A percentile compares a stretch with the other conserved stretches of the same genome.
These are phyloP conservation scores for Mucor racemosus DNA, from an alignment of 371 early-diverging fungal species.

Conservation along the genomic window DNA sequence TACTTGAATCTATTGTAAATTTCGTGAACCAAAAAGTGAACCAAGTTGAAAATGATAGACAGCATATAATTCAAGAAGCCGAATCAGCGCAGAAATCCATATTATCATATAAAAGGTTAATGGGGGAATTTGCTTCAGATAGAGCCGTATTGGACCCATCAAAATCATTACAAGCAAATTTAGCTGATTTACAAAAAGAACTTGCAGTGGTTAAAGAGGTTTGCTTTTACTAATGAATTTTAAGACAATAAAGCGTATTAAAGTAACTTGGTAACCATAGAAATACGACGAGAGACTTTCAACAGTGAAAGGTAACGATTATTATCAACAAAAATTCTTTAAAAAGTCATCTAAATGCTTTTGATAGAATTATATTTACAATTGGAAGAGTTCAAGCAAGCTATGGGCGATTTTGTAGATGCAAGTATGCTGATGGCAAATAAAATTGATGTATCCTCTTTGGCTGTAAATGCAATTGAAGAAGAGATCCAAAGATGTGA, in stretches of 20 bases:
- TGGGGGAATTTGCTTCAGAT: slow-evolving; percentile 29
- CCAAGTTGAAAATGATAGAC: slow-evolving; percentile 8
- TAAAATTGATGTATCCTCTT: slow-evolving; percentile 45
- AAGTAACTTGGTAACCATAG: neutral
- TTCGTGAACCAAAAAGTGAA: slow-evolving; percentile 13
- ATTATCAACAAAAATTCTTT: neutral
- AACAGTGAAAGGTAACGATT: slow-evolving; percentile 23
- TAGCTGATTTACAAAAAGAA: slow-evolving; percentile 21
- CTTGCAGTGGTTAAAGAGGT: slow-evolving; percentile 23
- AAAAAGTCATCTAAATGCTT: neutral
- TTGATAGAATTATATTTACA: slow-evolving; percentile 29
- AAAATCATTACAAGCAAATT: slow-evolving; percentile 12
- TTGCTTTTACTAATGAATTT: neutral
- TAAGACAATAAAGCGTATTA: neutral
- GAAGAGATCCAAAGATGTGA: slow-evolving; percentile 46
- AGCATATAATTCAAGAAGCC: slow-evolving; percentile 13
- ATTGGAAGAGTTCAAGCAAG: slow-evolving; percentile 17
- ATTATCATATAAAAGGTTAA: slow-evolving; percentile 19
- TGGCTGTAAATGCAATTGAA: slow-evolving; percentile 40
- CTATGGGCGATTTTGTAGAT: slow-evolving; percentile 36
- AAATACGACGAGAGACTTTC: slow-evolving; percentile 23
- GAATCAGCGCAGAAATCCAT: slow-evolving; percentile 12
- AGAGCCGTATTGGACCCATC: slow-evolving; percentile 9
- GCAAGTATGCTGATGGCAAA: slow-evolving; percentile 25
- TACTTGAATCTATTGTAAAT: slow-evolving; percentile 6